A percentile compares a stretch with the other conserved stretches of the same genome.
phyloP scores from a whole-genome alignment of 192 early-diverging fungal genomes.

The Entomortierella lignicola region DNA sequence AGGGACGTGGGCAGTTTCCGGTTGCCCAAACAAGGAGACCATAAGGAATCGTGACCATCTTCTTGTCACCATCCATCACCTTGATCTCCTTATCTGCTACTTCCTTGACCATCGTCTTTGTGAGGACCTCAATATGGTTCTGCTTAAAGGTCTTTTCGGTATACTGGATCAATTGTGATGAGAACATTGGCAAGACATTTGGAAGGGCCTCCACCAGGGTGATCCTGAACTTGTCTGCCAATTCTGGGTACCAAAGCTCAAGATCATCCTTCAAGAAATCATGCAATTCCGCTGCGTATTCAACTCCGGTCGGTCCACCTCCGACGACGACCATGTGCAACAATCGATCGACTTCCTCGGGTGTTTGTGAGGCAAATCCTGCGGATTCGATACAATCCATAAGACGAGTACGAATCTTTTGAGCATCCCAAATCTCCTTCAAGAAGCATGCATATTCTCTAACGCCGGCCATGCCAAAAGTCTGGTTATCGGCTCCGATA shows the following conservation, averaged over 20 bases:
- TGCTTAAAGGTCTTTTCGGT: slow-evolving; percentile 84
- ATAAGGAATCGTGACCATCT: slow-evolving; percentile 73
- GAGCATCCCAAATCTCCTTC: slow-evolving; percentile 82
- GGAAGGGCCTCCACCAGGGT: slow-evolving; percentile 83
- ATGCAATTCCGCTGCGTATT: slow-evolving; percentile 87
- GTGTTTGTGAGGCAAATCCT: slow-evolving; percentile 78
- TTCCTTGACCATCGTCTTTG: slow-evolving; percentile 85
- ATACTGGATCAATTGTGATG: slow-evolving; percentile 81
- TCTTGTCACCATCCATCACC: slow-evolving; percentile 72
- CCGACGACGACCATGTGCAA: slow-evolving; percentile 87
- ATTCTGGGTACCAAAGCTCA: slow-evolving; percentile 79
- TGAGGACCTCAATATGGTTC: slow-evolving; percentile 77
- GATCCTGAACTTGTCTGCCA: slow-evolving; percentile 81
- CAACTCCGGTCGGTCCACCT: slow-evolving; percentile 71
- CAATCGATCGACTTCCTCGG: slow-evolving; percentile 76
- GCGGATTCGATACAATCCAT: slow-evolving; percentile 82
- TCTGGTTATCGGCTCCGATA: slow-evolving; percentile 82
- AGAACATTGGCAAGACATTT: slow-evolving; percentile 83
- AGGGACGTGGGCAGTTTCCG: slow-evolving; percentile 78
- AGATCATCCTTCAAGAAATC: slow-evolving; percentile 85
- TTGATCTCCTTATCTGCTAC: slow-evolving; percentile 78
- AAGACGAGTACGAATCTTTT: slow-evolving; percentile 78
- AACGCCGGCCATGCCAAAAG: slow-evolving; percentile 84
- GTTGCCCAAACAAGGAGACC: slow-evolving; percentile 90
- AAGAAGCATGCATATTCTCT: slow-evolving; percentile 81